Percentiles rank a stretch among this genome's conserved stretches.
phyloP scores from a whole-genome alignment of 1,139 yeast species.

The Arxiozyma telluris region DNA sequence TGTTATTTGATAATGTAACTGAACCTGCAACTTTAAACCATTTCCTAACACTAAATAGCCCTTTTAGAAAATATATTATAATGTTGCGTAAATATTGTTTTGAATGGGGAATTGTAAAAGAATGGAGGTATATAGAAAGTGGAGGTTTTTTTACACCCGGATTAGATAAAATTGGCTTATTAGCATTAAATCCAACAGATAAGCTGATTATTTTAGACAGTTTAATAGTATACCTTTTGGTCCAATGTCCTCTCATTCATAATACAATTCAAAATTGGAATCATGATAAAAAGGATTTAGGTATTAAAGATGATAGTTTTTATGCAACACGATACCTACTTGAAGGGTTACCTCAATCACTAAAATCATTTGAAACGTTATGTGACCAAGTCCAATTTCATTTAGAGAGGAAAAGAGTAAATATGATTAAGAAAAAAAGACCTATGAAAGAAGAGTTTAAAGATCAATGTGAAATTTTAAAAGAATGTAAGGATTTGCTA shows the following conservation, averaged over 20 bases:
- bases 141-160: conserved; percentile 31
- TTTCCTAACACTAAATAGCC: conserved; percentile 32
- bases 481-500: conserved; percentile 15
- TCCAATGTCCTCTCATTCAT: conserved; percentile 39
- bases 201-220: conserved; percentile 40
- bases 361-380: conserved; percentile 14
- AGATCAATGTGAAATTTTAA: conserved; percentile 13
- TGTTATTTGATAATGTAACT: conserved; percentile 10
- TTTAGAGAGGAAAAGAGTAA: conserved; percentile 16
- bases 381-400: conserved; percentile 19
- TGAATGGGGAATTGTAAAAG: conserved; percentile 38
- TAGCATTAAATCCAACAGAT: conserved; percentile 39
- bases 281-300: conserved; percentile 24
- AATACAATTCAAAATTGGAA: conserved; percentile 29
- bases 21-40: conserved; percentile 3
- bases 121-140: conserved; percentile 34
- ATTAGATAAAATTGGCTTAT: conserved; percentile 39
- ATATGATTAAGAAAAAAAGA: conserved; percentile 13
- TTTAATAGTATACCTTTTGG: conserved; percentile 41
- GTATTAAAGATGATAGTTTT: conserved; percentile 14
- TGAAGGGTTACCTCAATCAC: conserved; percentile 19
- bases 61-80: conserved; percentile 11
- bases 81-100: conserved; percentile 27
- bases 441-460: conserved; percentile 16
- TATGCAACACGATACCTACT: conserved; percentile 22